phyloP scores from a whole-genome alignment of 352 stramenopile species.

The Phytophthora cactorum region DNA sequence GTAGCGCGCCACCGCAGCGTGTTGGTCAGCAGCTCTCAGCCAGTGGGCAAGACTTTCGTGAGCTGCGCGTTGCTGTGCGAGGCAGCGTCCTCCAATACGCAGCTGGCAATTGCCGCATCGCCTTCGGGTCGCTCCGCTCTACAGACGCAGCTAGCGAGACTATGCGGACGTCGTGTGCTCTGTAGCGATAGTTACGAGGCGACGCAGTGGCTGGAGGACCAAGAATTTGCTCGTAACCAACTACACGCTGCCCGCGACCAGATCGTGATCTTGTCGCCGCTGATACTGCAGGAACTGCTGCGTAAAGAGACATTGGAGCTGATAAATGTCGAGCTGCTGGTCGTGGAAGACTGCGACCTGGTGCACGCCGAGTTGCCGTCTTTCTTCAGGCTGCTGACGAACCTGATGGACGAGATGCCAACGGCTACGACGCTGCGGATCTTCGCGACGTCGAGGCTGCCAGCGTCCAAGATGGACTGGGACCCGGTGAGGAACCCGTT shows the following conservation, averaged over 20 bases:
- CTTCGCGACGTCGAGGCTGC: conserved; percentile 63
- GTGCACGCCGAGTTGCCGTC: conserved; percentile 66
- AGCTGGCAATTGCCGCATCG: conserved; percentile 54
- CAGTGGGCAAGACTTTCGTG: conserved; percentile 79
- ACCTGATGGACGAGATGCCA: conserved; percentile 19
- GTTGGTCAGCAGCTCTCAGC: conserved; percentile 58
- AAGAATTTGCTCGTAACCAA: conserved; percentile 18
- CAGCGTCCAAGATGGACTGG: conserved; percentile 63
- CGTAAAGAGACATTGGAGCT: conserved; percentile 39
- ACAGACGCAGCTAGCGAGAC: conserved; percentile 46
- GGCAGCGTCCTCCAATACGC: conserved; percentile 14
- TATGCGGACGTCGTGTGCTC: conserved; percentile 50
- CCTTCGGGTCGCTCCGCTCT: conserved; percentile 34
- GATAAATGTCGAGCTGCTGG: conserved; percentile 49
- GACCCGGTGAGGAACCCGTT: conserved; percentile 55
- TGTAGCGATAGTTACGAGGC: conserved; percentile 33
- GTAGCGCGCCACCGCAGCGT: conserved; percentile 68
- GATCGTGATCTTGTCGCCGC: conserved; percentile 57
- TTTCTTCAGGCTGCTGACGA: conserved; percentile 55
- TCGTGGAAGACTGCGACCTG: conserved; percentile 72
- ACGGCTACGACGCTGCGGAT: conserved; percentile 34
- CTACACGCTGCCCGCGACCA: conserved; percentile 31
- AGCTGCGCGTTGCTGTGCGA: conserved; percentile 62
- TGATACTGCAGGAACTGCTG: conserved; percentile 46
- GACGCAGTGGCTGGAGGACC: conserved; percentile 34